Evolutionary conservation across 2,329 filamentous ascomycete genomes (phyloP).

Genomic region (Phialophora chinensis): DNA sequence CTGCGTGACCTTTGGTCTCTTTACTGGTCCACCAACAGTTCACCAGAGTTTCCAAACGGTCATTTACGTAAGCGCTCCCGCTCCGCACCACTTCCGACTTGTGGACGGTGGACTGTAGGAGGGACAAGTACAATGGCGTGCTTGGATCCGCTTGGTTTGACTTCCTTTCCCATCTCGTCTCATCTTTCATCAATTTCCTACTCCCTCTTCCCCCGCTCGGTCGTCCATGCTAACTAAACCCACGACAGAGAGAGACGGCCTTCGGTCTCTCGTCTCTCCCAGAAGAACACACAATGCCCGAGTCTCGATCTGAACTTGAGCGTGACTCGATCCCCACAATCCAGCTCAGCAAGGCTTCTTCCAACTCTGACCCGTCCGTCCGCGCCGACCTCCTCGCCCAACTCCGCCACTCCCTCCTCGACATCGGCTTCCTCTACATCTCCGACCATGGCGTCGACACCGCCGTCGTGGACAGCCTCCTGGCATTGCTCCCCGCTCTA

Average conservation of each 20-base stretch:
- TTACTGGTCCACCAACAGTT: background rate
- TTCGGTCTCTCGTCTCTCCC: background rate
- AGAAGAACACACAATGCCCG: background rate
- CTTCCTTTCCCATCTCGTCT: background rate
- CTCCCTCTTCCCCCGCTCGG: background rate
- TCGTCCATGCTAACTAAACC: background rate
- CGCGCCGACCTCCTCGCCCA: slow-evolving; percentile 25
- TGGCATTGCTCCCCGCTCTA: slow-evolving; percentile 33
- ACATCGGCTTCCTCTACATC: slow-evolving; percentile 43
- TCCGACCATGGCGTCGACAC: slow-evolving; percentile 38
- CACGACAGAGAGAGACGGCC: background rate
- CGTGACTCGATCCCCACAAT: slow-evolving; percentile 43
- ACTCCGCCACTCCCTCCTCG: slow-evolving; percentile 36
- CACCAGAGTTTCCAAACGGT: background rate
- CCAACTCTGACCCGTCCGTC: slow-evolving; percentile 36
- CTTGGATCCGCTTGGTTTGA: background rate
- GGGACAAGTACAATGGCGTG: background rate
- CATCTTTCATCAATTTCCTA: background rate
- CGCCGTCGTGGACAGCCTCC: slow-evolving; percentile 31
- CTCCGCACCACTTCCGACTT: background rate
- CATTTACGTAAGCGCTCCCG: background rate
- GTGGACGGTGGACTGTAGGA: too few species aligned
- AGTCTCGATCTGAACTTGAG: background rate
- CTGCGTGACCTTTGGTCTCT: background rate
- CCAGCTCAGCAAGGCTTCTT: slow-evolving; percentile 39